Percentiles rank a stretch among this genome's conserved stretches.
Evolutionary conservation across 2,329 filamentous ascomycete species (phyloP).

Genomic region (Beauveria varroae): DNA sequence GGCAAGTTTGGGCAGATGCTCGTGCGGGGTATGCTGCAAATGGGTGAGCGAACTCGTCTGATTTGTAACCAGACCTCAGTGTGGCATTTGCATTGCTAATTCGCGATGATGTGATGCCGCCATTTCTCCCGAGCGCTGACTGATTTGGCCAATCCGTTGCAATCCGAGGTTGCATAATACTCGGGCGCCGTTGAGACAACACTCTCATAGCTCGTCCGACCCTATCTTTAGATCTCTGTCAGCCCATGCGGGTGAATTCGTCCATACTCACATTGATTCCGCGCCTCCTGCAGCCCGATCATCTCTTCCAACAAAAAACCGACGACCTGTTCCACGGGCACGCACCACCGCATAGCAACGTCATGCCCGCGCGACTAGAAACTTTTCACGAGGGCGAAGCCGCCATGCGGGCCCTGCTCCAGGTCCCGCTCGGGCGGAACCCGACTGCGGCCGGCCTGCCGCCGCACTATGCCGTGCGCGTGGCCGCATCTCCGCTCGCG

Average conservation of each 20-base stretch:
- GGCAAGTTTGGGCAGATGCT: background rate
- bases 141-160: background rate
- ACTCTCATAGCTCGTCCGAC: background rate
- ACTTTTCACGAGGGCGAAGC: constrained; percentile 60
- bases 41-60: background rate
- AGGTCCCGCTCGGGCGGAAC: constrained; percentile 50
- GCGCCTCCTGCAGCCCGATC: background rate
- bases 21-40: background rate
- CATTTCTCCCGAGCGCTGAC: background rate
- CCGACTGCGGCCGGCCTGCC: constrained; percentile 60
- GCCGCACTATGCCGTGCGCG: constrained; percentile 50
- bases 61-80: constrained; percentile 5
- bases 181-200: background rate
- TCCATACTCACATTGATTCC: constrained; percentile 2
- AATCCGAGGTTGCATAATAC: background rate
- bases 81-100: background rate
- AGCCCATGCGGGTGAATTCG: constrained; percentile 2
- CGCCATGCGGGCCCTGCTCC: constrained; percentile 55
- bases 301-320: constrained; percentile 6
- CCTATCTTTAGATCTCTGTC: background rate
- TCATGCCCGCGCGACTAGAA: constrained; percentile 22
- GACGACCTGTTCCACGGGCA: background rate
- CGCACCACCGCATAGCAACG: background rate
- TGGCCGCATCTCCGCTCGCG: constrained; percentile 57
- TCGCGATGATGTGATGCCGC: background rate